Base-by-base conservation (phyloP, 345 rosid genomes). In the Syzygium oleosum region DNA sequence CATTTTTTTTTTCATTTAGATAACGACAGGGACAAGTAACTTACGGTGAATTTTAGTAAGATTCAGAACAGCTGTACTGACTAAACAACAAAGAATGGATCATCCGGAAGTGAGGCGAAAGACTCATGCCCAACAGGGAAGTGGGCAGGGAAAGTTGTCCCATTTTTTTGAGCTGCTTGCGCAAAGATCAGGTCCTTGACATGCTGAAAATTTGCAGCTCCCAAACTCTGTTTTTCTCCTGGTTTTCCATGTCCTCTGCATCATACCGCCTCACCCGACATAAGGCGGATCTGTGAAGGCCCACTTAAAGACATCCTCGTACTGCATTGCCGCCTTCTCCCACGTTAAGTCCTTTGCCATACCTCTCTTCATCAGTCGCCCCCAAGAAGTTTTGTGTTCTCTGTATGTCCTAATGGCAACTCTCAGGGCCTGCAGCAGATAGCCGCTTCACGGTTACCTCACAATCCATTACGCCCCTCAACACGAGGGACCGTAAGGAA, bases 251-350 rank as follows among this genome's bases (percentile, higher is more conserved):
- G 7, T 13, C 2, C 56, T 3, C 31, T 29, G 21, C 77, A 78
- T 31, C 2, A 16, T 21, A 41, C 83, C 14, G 14, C 86, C 83
- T 91, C 91, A 96, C 41, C 52, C 85, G 77, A 96, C 87, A 51
- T 95, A 97, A 34, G 99, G 98, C 22, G 92, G 95, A 90, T 95
- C 99, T 14, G 92, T 85, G 93, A 87, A 93, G 38, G 93, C 97
- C 99, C 99, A 98, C 78, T 94, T 92, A 16, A 98, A 96, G 52
- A 95, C 94, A 91, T 96, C 95, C 90, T 95, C 99, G 79, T 98
- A 98, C 87, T 95, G 97, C 85, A 84, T 84, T 0, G 99, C 99
- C 46, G 99, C 99, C 56, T 93, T 95, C 87, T 98, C 94, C 99
- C 99, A 95, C 5, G 99, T 92, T 87, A 79, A 94, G 91, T 95